Percentiles rank a stretch among this genome's conserved stretches.
Conservation (phyloP, 192 early-diverging fungal genomes). For the Linnemannia elongata region DNA sequence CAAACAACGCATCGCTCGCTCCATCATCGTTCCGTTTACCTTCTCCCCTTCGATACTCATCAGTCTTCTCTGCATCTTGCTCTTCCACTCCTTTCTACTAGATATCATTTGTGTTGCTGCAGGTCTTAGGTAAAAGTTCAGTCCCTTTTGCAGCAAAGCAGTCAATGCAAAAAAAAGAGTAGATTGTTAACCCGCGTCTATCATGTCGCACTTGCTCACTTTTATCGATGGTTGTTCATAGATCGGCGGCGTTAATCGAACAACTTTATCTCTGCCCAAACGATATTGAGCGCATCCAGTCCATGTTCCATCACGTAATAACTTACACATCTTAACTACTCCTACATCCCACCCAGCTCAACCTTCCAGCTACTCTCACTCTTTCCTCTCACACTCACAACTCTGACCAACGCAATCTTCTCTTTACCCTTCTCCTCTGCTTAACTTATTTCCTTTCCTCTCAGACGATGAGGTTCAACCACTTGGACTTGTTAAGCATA, state of each 20-base stretch:
- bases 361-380: not conserved
- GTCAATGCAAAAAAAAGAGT: not conserved
- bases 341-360: not conserved
- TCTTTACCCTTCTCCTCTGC: not conserved
- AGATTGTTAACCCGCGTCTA: not conserved
- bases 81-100: not conserved
- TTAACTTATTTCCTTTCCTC: not conserved
- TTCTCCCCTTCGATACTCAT: not conserved
- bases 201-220: not conserved
- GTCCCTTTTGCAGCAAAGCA: not conserved
- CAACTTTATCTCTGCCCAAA: conserved; percentile 25
- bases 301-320: conserved; percentile 41
- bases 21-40: too few relatives aligned
- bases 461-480: conserved; percentile 26
- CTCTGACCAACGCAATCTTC: not conserved
- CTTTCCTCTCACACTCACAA: not conserved
- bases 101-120: conserved; percentile 25
- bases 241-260: conserved; percentile 29
- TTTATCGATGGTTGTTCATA: not conserved
- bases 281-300: conserved; percentile 33
- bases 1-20: not conserved
- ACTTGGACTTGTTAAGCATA: conserved; percentile 31
- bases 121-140: conserved; percentile 26
- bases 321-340: not conserved
- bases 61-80: not conserved